Evolutionary conservation across 768 basidiomycete genomes (phyloP), one percentile per base, ranked within the genome.

Genomic region (Auricularia sp.): DNA sequence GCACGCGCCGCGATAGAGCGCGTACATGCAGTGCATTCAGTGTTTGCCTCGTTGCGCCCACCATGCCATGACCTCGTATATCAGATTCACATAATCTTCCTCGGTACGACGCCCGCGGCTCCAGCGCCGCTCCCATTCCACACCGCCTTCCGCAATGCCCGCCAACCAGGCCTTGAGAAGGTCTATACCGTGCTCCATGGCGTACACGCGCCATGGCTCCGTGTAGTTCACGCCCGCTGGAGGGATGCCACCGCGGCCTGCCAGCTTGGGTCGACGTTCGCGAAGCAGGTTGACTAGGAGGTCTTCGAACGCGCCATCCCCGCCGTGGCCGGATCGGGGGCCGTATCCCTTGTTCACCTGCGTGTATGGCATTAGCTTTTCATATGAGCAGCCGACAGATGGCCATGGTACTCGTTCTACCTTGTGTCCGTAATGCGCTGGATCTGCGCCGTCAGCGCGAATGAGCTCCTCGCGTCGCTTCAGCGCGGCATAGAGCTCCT

Each of bases 381-480:
- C 39, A 14, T 8, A 42, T 42, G 39, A 42, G 39, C 8, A 14
- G 39, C 39, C 39, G 39, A 29, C 29, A 29, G 29, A 29, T 29
- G 29, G 29, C 29, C 29, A 29, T 29, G 29, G 29, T 2, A 29
- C 29, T 29, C 29, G 29, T 29, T 29, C 2, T 14, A 42, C 39
- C 34, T 59, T 29, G 69, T 86, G 84, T 0, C 84, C 85, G 63
- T 77, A 68, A 29, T 71, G 65, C 67, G 81, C 82, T 0, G 83
- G 83, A 66, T 87, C 81, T 39, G 74, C 74, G 8, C 83, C 83
- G 24, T 69, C 69, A 6, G 70, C 69, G n/a, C 78, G 74, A 36
- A 81, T 66, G 5, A 66, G 67, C 29, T 77, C 76, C 70, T 85
- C 84, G 29, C 74, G 72, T 14, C 37, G 67, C 10, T 77, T 76